Percentiles rank a stretch among this genome's conserved stretches.
Evolutionary conservation across 116 monocot species (phyloP).

Genomic region (Iris pallida): DNA sequence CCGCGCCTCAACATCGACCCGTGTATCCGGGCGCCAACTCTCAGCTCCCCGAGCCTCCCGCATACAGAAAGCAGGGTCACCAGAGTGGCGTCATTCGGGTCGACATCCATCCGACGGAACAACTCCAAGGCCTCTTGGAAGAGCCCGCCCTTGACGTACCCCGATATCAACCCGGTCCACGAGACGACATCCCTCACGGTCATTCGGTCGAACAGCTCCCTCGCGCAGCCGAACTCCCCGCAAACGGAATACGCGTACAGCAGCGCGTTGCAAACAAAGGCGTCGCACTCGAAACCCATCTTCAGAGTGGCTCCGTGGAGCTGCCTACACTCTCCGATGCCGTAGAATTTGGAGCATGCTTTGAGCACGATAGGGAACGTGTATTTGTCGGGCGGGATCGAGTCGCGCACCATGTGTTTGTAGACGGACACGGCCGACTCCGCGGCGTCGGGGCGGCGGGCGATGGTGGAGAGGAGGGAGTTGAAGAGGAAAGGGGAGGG

Average conservation of each 20-base stretch:
- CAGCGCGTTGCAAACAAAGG: slow-evolving; percentile 49
- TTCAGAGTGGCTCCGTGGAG: slow-evolving; percentile 33
- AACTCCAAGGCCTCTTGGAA: slow-evolving; percentile 26
- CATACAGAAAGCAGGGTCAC: slow-evolving; percentile 56
- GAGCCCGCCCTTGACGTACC: slow-evolving; percentile 42
- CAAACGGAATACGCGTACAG: slow-evolving; percentile 39
- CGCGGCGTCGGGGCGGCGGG: not conserved
- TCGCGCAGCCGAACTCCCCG: slow-evolving; percentile 20
- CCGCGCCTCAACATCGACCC: slow-evolving; percentile 31
- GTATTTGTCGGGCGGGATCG: slow-evolving; percentile 36
- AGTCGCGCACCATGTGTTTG: slow-evolving; percentile 20
- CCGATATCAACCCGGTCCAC: slow-evolving; percentile 69
- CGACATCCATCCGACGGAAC: slow-evolving; percentile 51
- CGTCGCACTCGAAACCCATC: slow-evolving; percentile 27
- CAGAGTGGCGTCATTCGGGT: slow-evolving; percentile 47
- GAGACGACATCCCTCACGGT: slow-evolving; percentile 53
- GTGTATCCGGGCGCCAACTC: slow-evolving; percentile 43
- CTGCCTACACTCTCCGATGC: slow-evolving; percentile 42
- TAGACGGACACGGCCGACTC: slow-evolving; percentile 22
- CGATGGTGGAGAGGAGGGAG: slow-evolving; percentile 16
- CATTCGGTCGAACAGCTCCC: slow-evolving; percentile 60
- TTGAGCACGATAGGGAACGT: slow-evolving; percentile 54
- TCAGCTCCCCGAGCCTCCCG: slow-evolving; percentile 27
- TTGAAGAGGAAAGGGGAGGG: slow-evolving; percentile 24
- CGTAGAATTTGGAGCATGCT: slow-evolving; percentile 38